These are phyloP conservation scores for Tolypocladium paradoxum DNA, from an alignment of 2,329 filamentous ascomycete species.

Conservation along the genomic window DNA sequence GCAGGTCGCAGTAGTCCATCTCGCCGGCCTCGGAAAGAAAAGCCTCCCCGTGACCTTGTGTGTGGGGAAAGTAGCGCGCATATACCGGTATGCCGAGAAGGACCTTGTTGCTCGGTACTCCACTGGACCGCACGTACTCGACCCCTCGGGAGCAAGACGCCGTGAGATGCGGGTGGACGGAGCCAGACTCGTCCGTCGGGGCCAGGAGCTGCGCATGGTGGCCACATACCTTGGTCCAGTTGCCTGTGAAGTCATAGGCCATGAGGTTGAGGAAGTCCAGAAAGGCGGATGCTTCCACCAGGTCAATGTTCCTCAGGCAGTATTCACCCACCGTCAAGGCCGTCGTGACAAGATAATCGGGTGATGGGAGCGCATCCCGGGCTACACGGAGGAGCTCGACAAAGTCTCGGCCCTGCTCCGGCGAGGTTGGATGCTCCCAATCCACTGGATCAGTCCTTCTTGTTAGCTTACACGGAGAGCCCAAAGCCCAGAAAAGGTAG, in stretches of 20 bases:
- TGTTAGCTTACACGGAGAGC: too few relatives aligned
- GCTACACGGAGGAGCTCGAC: constrained; percentile 44
- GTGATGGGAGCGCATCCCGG: constrained; percentile 41
- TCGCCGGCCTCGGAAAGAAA: constrained; percentile 34
- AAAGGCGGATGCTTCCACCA: constrained; percentile 35
- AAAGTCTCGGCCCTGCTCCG: constrained; percentile 45
- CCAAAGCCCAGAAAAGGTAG: too few relatives aligned
- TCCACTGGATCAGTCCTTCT: constrained; percentile 36
- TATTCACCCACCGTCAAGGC: constrained; percentile 54
- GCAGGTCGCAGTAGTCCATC: constrained; percentile 53
- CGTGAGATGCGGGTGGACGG: constrained; percentile 14
- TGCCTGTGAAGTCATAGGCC: constrained; percentile 57
- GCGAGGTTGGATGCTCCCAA: constrained; percentile 53
- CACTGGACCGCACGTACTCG: constrained; percentile 38
- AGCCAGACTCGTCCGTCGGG: too few relatives aligned
- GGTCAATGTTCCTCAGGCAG: constrained; percentile 49
- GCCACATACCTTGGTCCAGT: constrained; percentile 49
- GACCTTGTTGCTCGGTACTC: constrained; percentile 47
- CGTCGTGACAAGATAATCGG: constrained; percentile 47
- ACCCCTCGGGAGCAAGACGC: constrained; percentile 45
- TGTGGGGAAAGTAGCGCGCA: constrained; percentile 48
- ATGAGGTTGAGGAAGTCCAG: constrained; percentile 58
- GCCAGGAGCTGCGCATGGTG: constrained; percentile 54
- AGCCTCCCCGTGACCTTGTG: constrained; percentile 39
- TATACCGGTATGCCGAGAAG: constrained; percentile 54